phyloP scores from a whole-genome alignment of 148 eudicot species.

The Chenopodium album region DNA sequence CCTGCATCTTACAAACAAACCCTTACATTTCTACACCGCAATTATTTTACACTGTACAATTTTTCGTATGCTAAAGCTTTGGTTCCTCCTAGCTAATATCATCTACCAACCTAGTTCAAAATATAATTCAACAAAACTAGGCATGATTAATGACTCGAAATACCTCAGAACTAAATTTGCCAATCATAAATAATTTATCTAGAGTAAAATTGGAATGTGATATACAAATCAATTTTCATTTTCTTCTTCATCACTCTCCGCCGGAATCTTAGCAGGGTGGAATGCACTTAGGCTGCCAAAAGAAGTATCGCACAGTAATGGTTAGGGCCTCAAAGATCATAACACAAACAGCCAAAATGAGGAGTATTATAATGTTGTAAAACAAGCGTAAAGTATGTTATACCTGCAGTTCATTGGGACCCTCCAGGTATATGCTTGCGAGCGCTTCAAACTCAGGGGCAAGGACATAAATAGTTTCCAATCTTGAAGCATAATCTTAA shows the following conservation, averaged over 20 bases:
- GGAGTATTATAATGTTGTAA: not conserved
- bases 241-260: slow-evolving; percentile 13
- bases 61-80: not conserved
- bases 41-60: slow-evolving; percentile 19
- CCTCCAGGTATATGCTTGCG: slow-evolving; percentile 37
- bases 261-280: slow-evolving; percentile 12
- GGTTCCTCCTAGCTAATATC: not conserved
- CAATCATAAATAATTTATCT: not conserved
- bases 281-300: slow-evolving; percentile 19
- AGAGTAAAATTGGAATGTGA: not conserved
- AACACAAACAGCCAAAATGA: slow-evolving; percentile 1
- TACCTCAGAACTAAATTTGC: not conserved
- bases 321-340: not conserved
- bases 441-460: slow-evolving; percentile 33
- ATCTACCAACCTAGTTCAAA: not conserved
- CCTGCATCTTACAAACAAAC: not conserved
- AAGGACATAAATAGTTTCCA: slow-evolving; percentile 54
- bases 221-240: slow-evolving; percentile 14
- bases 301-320: not conserved
- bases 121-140: not conserved
- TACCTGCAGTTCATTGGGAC: slow-evolving; percentile 55
- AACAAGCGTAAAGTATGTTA: not conserved
- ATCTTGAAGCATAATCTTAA: slow-evolving; percentile 53
- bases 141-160: not conserved
- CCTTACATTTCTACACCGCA: not conserved